Conservation (phyloP, 257 asterid genomes). For the Solanum gracilifrons region DNA sequence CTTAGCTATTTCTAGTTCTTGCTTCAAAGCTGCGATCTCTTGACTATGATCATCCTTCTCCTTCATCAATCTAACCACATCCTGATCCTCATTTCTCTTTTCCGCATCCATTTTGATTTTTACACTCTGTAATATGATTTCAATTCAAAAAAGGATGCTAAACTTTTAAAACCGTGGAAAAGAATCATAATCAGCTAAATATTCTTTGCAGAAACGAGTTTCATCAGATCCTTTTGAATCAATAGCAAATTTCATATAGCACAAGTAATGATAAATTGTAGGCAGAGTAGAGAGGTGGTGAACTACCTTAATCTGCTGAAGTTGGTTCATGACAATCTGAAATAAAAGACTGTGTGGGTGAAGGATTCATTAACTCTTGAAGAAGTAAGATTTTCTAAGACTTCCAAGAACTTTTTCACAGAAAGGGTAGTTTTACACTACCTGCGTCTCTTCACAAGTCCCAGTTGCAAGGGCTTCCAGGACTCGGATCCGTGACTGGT, state of each 20-base stretch:
- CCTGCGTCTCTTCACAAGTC: slow-evolving; percentile 74
- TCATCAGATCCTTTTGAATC: not conserved
- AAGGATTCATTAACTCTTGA: not conserved
- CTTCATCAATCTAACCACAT: slow-evolving; percentile 20
- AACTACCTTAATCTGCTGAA: slow-evolving; percentile 54
- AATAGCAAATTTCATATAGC: not conserved
- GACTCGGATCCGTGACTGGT: slow-evolving; percentile 78
- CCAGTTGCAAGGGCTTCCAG: slow-evolving; percentile 91
- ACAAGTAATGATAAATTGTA: not conserved
- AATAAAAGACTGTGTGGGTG: not conserved
- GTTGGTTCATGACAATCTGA: slow-evolving; percentile 65
- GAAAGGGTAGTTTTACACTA: slow-evolving; percentile 1
- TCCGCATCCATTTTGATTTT: slow-evolving; percentile 8
- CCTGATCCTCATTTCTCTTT: slow-evolving; percentile 29
- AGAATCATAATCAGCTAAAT: not conserved
- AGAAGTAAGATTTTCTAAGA: not conserved
- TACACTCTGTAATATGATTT: slow-evolving; percentile 27
- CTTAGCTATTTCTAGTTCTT: slow-evolving; percentile 27
- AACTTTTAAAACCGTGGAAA: not conserved
- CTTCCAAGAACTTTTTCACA: not conserved
- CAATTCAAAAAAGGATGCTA: not conserved
- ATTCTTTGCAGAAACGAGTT: not conserved
- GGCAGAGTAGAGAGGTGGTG: not conserved
- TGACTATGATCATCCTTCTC: slow-evolving; percentile 35
- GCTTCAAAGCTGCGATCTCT: slow-evolving; percentile 22